Evolutionary conservation across 257 asterid species (phyloP), one percentile per base, ranked within the genome.

Genomic region (Nicotiana benthamiana): DNA sequence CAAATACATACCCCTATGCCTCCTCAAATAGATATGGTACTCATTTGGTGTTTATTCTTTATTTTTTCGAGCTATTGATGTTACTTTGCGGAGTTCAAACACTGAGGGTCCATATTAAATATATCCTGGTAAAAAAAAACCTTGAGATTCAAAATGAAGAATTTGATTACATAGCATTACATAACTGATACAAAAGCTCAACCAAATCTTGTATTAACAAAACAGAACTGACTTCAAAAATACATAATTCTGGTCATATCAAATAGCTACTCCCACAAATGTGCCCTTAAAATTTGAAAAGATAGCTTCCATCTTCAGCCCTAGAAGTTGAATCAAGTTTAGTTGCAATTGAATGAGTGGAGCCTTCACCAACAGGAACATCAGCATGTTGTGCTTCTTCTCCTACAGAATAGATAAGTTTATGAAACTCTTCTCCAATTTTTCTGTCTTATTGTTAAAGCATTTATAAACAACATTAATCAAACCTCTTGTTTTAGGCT

Each of bases 241-340:
- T 26, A 62, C 68, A 26, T 40, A 26, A 62, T 13, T 62, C 40
- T 26, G 34, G 68, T 12, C 40, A 62, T 62, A 62, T 62, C 66
- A 60, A 22, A 22, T 60, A 22, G 30, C 63, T 57, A 60, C 32
- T 60, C 68, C 36, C 68, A 62, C 15, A 62, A 62, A 26, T 5
- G 36, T 26, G 4, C 32, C 34, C 9, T 61, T 24, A 61, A 26
- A 61, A 61, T 11, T 11, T 24, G 8, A 2, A 24, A 61, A 51
- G 17, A 51, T 51, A 51, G 1, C 17, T 51, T 51, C 56, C 56
- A 51, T 51, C 56, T 51, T 51, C 56, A 51, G 24, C 61, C 61
- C 1, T 56, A 56, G 24, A 56, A 56, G 11, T 56, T 52, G 18
- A 13, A 86, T 91, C 95, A 59, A 82, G 89, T 90, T 92, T 1